phyloP scores from a whole-genome alignment of 768 basidiomycete genomes.

The Mycena latifolia region DNA sequence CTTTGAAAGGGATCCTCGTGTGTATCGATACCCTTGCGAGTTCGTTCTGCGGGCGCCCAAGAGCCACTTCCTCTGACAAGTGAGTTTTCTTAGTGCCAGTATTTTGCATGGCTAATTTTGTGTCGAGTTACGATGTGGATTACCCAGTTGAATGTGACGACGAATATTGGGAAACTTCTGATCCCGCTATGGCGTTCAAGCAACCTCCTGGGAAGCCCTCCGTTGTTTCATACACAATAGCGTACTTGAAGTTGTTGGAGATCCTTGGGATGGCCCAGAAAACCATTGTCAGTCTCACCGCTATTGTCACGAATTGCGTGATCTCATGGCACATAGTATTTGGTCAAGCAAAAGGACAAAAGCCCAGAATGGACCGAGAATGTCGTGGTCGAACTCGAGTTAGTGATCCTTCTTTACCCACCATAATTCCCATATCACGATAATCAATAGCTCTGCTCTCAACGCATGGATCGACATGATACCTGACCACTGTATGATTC shows the following conservation, averaged over 20 bases:
- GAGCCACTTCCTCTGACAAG: conserved; percentile 70
- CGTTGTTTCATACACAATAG: conserved; percentile 62
- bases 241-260: conserved; percentile 66
- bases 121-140: conserved; percentile 70
- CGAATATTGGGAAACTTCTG: conserved; percentile 59
- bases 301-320: no score
- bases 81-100: conserved; percentile 42
- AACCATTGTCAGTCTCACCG: conserved; percentile 63
- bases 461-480: conserved; percentile 77
- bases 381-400: conserved; percentile 65
- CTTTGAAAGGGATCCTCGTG: conserved; percentile 36
- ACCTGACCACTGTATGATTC: conserved; percentile 62
- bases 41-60: conserved; percentile 65
- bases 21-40: conserved; percentile 41
- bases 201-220: conserved; percentile 75
- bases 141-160: conserved; percentile 74
- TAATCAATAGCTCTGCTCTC: conserved; percentile 54
- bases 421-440: not conserved
- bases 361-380: conserved; percentile 58
- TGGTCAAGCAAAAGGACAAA: conserved; percentile 43
- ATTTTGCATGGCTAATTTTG: not conserved
- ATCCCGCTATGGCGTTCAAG: conserved; percentile 62
- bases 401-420: not conserved
- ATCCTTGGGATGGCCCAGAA: conserved; percentile 72
- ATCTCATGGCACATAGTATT: conserved; percentile 52